These are phyloP conservation scores for Phytophthora sansomeana DNA, from an alignment of 352 stramenopile genomes.

Conservation along the genomic window DNA sequence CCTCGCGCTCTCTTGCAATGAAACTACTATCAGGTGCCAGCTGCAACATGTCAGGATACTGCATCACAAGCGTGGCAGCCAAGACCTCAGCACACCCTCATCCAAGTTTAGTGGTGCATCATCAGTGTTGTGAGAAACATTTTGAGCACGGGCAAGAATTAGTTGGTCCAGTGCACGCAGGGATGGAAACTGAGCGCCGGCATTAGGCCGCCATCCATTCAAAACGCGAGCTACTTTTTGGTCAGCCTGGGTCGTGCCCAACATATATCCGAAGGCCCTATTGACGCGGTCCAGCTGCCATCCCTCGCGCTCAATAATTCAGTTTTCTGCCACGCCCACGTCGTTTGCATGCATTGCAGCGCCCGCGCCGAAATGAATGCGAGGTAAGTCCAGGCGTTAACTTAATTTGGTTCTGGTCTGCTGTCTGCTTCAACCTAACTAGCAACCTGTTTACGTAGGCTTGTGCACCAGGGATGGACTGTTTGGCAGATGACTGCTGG, in stretches of 20 bases:
- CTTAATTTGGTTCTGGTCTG: not conserved
- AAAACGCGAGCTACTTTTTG: too few relatives aligned
- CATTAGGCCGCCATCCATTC: too few relatives aligned
- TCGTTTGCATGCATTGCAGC: too few relatives aligned
- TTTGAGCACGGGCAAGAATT: not conserved
- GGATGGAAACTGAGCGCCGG: too few relatives aligned
- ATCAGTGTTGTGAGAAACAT: slow-evolving; percentile 2
- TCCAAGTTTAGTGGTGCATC: slow-evolving; percentile 8
- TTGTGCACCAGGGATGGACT: slow-evolving; percentile 2
- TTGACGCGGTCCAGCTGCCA: not conserved
- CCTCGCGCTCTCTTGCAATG: slow-evolving; percentile 6
- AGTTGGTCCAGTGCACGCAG: not conserved
- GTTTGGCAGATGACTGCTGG: not conserved
- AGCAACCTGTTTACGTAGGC: slow-evolving; percentile 24
- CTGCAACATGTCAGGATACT: slow-evolving; percentile 13
- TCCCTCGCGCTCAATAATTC: too few relatives aligned
- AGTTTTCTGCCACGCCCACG: too few relatives aligned
- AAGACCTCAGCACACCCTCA: slow-evolving; percentile 12
- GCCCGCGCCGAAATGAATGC: slow-evolving; percentile 10
- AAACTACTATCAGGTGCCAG: not conserved
- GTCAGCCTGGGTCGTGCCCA: too few relatives aligned
- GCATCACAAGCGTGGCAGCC: slow-evolving; percentile 9
- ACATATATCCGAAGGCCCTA: too few relatives aligned
- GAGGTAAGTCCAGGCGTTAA: slow-evolving; percentile 7
- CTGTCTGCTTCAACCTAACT: not conserved